phyloP scores from a whole-genome alignment of 2,329 filamentous ascomycete genomes.

The Fusarium transvaalense region DNA sequence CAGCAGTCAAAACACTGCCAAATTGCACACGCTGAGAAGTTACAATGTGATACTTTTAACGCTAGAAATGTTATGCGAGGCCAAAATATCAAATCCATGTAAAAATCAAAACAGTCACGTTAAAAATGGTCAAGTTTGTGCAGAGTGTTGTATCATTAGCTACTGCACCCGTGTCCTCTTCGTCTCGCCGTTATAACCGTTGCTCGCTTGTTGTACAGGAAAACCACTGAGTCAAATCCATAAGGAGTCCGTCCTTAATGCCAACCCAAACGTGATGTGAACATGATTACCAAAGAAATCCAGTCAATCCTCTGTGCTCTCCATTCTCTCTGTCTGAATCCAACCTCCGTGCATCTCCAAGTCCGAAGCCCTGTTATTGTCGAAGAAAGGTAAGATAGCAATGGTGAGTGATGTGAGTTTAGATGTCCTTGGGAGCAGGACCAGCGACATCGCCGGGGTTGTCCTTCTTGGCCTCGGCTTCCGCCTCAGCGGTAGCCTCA shows the following conservation, averaged over 20 bases:
- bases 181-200: not conserved
- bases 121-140: slow-evolving; percentile 10
- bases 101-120: slow-evolving; percentile 6
- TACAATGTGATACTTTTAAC: too few relatives aligned
- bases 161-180: not conserved
- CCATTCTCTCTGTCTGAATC: not conserved
- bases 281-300: not conserved
- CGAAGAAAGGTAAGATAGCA: not conserved
- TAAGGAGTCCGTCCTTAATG: not conserved
- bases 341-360: not conserved
- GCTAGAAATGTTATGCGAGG: accelerated
- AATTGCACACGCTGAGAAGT: not conserved
- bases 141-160: slow-evolving; percentile 9
- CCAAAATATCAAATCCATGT: not conserved
- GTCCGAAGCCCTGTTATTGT: not conserved
- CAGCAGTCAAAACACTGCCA: not conserved
- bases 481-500: too few relatives aligned
- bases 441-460: not conserved
- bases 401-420: not conserved
- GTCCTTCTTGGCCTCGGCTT: not conserved
- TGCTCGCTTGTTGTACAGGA: slow-evolving; percentile 2
- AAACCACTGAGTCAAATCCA: slow-evolving; percentile 15
- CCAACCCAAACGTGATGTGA: not conserved
- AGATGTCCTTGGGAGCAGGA: slow-evolving; percentile 1
- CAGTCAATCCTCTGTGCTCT: not conserved